Base-by-base conservation (phyloP, 2,329 filamentous ascomycete species). In the Monilinia vaccinii-corymbosi region DNA sequence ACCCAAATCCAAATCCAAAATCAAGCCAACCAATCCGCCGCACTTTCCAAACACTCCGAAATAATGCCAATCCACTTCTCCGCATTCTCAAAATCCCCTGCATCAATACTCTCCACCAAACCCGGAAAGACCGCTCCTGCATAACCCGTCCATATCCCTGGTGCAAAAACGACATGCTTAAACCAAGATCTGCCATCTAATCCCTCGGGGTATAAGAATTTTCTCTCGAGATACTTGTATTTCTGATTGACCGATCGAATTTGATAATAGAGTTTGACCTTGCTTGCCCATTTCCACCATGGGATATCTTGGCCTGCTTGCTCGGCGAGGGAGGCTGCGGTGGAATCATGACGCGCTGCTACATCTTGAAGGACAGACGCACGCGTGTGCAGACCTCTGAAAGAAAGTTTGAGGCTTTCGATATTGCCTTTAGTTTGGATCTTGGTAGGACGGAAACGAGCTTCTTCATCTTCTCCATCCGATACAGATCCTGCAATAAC, bases 81-180 rank as follows among this genome's bases (percentile, higher is more conserved):
- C 0, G 82, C 83, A 61, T 83, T 83, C 18, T 70, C 73, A 67
- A 78, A 85, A 68, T 86, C 80, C 66, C 79, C 78, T 16, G 75
- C 74, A 60, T 86, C 82, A 61, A 87, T 84, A 58, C 81, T 83
- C 71, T 87, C 84, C 16, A 80, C 76, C 49, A 86, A 72, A 0
- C 84, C 82, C 0, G 84, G 84, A 72, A 83, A 86, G 16, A 86
- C 83, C 56, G 81, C 84, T 3, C 91, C 92, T 0, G 91, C 78
- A 73, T 97, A 97, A 0, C 92, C 92, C 0, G 91, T 96, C 91
- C 91, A 96, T 51, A 93, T 73, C 0, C 92, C 92, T 0, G 92
- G 92, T 1, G 92, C 92, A 74, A 95, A 97, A 1, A 97, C 88
- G 2, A 96, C 87, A 69, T 97, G 93, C 76, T 97, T 97, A 77